Conservation (phyloP, 257 asterid species). For the Solanum medicagineum region DNA sequence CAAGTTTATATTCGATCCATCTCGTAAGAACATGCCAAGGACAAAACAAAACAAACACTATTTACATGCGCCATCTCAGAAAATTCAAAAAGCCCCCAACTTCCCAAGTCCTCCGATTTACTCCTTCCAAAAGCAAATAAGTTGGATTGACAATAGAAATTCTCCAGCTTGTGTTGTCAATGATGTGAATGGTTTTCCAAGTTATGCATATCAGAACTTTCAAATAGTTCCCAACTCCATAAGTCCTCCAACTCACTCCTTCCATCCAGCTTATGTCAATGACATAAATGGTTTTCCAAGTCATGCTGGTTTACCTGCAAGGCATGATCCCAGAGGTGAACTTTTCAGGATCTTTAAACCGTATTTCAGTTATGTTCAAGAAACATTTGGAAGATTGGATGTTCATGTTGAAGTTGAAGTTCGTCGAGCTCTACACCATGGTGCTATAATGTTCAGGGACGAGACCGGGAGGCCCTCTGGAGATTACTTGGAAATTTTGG, state of each 20-base stretch:
- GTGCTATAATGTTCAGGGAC: slow-evolving; percentile 15
- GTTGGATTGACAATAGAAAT: not conserved
- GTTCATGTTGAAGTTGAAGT: slow-evolving; percentile 11
- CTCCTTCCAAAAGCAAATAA: not conserved
- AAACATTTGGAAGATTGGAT: slow-evolving; percentile 28
- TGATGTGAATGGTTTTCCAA: not conserved
- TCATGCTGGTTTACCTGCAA: not conserved
- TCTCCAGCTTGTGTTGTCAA: not conserved
- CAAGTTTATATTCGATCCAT: slow-evolving; percentile 13
- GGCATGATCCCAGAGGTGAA: not conserved
- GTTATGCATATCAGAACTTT: not conserved
- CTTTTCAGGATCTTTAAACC: slow-evolving; percentile 17
- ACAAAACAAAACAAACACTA: not conserved
- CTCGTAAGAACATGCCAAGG: not conserved
- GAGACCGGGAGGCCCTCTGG: slow-evolving; percentile 6
- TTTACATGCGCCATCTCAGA: not conserved
- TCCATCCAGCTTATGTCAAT: not conserved
- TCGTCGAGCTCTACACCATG: slow-evolving; percentile 13
- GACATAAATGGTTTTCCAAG: not conserved
- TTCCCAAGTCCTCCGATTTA: not conserved
- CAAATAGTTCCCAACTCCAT: not conserved
- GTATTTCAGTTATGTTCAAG: slow-evolving; percentile 19
- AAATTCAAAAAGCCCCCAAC: not conserved
- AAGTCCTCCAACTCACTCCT: not conserved
- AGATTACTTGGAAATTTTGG: slow-evolving; percentile 24